Conservation (phyloP, 2,329 filamentous ascomycete genomes). For the Macrophomina phaseolina region DNA sequence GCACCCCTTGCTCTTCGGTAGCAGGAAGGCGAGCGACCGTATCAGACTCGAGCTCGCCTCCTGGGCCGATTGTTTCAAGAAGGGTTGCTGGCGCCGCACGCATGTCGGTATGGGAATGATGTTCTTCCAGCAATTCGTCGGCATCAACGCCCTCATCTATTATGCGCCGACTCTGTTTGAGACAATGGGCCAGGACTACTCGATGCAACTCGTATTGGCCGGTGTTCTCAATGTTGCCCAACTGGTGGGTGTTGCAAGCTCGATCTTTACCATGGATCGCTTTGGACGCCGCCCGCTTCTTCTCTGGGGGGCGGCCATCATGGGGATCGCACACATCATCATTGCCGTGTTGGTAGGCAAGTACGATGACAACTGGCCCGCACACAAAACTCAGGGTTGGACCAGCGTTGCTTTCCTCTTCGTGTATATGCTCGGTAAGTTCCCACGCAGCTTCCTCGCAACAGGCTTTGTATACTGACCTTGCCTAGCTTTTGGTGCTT, state of each 20-base stretch:
- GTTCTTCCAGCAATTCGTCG: constrained; percentile 53
- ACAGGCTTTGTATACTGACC: neutral
- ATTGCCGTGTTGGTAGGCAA: constrained; percentile 62
- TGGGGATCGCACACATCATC: constrained; percentile 55
- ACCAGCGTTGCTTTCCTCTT: constrained; percentile 64
- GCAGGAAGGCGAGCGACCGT: constrained; percentile 36
- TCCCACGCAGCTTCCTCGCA: neutral
- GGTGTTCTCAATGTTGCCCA: constrained; percentile 50
- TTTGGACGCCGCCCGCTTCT: constrained; percentile 49
- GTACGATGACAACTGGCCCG: constrained; percentile 58
- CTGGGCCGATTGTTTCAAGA: constrained; percentile 57
- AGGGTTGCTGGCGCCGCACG: constrained; percentile 52
- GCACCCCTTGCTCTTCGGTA: constrained; percentile 42
- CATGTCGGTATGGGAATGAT: constrained; percentile 48
- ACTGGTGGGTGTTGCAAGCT: constrained; percentile 48
- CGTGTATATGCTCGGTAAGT: constrained; percentile 60
- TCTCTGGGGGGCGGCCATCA: constrained; percentile 51
- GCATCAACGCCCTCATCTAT: constrained; percentile 57
- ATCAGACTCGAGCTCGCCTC: constrained; percentile 52
- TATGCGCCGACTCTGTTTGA: constrained; percentile 54
- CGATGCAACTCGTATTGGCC: constrained; percentile 49
- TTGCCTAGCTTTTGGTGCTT: constrained; percentile 59
- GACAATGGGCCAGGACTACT: constrained; percentile 44
- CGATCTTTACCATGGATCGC: constrained; percentile 52
- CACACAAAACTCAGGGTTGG: constrained; percentile 61